Base-by-base conservation (phyloP, 2,329 filamentous ascomycete species). In the Tetracladium maxilliforme region DNA sequence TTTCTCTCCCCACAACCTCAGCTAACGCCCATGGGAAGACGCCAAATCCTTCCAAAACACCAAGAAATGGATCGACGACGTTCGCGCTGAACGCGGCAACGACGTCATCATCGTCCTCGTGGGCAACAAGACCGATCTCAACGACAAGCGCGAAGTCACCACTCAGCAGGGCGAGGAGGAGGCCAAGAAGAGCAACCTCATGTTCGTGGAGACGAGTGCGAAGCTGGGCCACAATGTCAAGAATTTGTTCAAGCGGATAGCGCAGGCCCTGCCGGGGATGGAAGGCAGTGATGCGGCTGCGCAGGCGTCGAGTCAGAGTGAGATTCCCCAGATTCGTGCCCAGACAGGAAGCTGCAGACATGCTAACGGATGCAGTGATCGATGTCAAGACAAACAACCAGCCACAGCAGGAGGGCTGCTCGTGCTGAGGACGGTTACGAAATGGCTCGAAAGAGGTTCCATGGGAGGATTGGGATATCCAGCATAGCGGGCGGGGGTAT, bases 201-300 rank as follows among this genome's bases (percentile, higher is more conserved):
- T 98, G 81, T 98, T 98, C 47, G 90, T 98, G 42, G 90, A 98
- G 64, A 98, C 90, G 27, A 94, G 84, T 51, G 90, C 90, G 27
- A 98, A 98, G 65, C 66, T 93, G 9, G 86, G 92, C 20, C 84
- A 95, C 55, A 98, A 98, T 48, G 92, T 98, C 40, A 98, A 98
- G 66, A 81, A 78, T 39, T 62, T 98, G 30, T 98, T 98, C 61
- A 82, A 86, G 64, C 78, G 84, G 61, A 98, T 98, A 70, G 90
- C 92, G 20, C 90, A 98, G 56, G 90, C 92, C 19, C 61, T 98
- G 41, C 90, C 90, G 6, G 90, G 90, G 13, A 95, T 98, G 90
- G 90, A 98, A 52, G 84, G 83, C 10, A 76, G 84, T 38, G 79
- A 83, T 37, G 72, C 76, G 40, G 74, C 77, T 40, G 74, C 73